These are phyloP conservation scores for Hyaloscypha variabilis DNA, from an alignment of 495 filamentous ascomycete genomes.

Conservation along the genomic window DNA sequence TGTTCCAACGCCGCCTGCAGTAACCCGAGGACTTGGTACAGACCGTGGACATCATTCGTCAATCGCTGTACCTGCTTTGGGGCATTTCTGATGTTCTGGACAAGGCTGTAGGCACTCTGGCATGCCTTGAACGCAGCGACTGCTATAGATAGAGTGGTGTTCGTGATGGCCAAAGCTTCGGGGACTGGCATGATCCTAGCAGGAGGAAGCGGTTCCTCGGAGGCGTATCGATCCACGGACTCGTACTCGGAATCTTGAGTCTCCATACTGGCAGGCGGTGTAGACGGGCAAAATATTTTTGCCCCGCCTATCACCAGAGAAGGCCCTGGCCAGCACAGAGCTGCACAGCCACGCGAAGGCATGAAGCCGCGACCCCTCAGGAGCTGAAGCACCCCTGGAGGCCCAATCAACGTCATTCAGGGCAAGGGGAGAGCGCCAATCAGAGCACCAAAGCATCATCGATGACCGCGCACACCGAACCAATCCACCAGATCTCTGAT, in stretches of 20 bases:
- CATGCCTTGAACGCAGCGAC: not conserved
- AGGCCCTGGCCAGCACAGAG: not conserved
- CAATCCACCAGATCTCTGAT: too few relatives aligned
- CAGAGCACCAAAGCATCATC: constrained; percentile 10
- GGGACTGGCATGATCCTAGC: not conserved
- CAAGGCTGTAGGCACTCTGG: not conserved
- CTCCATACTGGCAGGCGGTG: not conserved
- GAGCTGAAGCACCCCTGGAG: constrained; percentile 18
- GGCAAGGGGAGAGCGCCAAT: constrained; percentile 18
- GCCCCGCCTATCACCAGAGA: not conserved
- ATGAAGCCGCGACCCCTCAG: constrained; percentile 7
- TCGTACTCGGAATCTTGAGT: constrained; percentile 1
- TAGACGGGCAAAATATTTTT: not conserved
- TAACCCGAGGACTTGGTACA: too few relatives aligned
- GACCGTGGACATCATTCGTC: not conserved
- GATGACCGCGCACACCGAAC: constrained; percentile 18
- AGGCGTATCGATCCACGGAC: not conserved
- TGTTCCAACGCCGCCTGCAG: too few relatives aligned
- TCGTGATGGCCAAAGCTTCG: not conserved
- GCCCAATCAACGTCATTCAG: constrained; percentile 26
- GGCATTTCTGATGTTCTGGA: not conserved
- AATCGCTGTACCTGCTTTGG: not conserved
- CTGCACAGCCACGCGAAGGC: constrained; percentile 18
- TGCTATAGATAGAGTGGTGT: not conserved
- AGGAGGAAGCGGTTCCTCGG: not conserved